Evolutionary conservation across 495 filamentous ascomycete genomes (phyloP), one percentile per base, ranked within the genome.

Genomic region (Neurospora tetraspora): DNA sequence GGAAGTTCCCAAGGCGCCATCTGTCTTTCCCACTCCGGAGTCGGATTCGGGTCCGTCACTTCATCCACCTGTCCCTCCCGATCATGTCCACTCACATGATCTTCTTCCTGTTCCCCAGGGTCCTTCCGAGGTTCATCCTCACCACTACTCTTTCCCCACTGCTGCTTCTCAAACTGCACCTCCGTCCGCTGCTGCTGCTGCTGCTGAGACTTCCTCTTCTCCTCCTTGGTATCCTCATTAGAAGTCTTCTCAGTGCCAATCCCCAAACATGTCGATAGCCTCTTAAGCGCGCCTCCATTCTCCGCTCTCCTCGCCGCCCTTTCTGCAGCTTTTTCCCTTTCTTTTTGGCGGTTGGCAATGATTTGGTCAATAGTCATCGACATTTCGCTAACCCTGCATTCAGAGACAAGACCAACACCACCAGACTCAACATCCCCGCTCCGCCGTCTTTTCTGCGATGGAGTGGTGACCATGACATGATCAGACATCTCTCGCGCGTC

Each of bases 401-500:
- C 53, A 14, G 53, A 34, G 34, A 36, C 34, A 36, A 36, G 27
- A 8, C 27, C 20, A 1, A 14, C 1, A 3, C 47, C 47, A 7
- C 53, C 5, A 14, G 23, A 16, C 12, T 65, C 53, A 6, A 18
- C 7, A 0, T 65, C 53, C 23, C 53, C 27, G 53, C 47, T 59
- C 5, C 14, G 27, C 11, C 53, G 53, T 34, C 53, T 1, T 65
- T 65, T 65, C 1, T 2, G 14, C 2, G 53, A 9, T 3, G 53
- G 3, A 8, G 53, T 31, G 47, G 4, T 16, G 6, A 18, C 27
- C 12, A 65, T 14, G 14, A 65, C 53, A 1, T 36, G 80, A 73
- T 85, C 83, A 6, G 82, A 82, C 71, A 85, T 71, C 4, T 53
- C 71, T 71, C 78, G 78, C 5, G 81, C 83, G 69, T 83, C 82